Percentiles rank a stretch among this genome's conserved stretches.
Evolutionary conservation across 2,329 filamentous ascomycete species (phyloP).

Genomic region (Balansia obtecta): DNA sequence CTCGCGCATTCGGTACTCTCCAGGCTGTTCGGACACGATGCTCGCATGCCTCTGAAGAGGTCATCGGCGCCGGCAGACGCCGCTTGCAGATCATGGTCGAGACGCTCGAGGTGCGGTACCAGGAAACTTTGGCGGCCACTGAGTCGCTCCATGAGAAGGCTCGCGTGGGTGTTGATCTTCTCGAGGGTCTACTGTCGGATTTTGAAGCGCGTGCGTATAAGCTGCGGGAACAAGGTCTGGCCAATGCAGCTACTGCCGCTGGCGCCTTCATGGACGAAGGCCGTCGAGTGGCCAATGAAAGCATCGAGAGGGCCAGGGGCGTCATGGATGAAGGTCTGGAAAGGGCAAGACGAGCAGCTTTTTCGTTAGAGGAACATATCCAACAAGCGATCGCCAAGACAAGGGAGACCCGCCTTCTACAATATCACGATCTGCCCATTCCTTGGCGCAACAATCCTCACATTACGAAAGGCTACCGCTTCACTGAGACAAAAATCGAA

Average conservation of each 20-base stretch:
- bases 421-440: conserved; percentile 78
- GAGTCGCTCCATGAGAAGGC: conserved; percentile 89
- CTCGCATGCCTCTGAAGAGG: conserved; percentile 77
- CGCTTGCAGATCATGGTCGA: conserved; percentile 84
- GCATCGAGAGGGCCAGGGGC: conserved; percentile 59
- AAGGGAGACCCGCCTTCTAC: conserved; percentile 68
- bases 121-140: conserved; percentile 71
- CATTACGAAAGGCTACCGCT: conserved; percentile 84
- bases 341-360: conserved; percentile 69
- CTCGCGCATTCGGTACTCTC: conserved; percentile 73
- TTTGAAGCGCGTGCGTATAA: conserved; percentile 75
- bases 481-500: conserved; percentile 80
- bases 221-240: conserved; percentile 63
- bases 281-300: conserved; percentile 67
- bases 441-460: conserved; percentile 95
- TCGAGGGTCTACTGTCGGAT: conserved; percentile 75
- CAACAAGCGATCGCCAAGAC: conserved; percentile 65
- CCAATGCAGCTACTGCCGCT: conserved; percentile 51
- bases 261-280: conserved; percentile 65
- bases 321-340: conserved; percentile 74
- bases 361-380: conserved; percentile 73
- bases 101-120: conserved; percentile 77
- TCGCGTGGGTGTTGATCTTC: conserved; percentile 70
- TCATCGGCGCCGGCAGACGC: conserved; percentile 75
- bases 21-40: conserved; percentile 81